Conservation (phyloP, 257 asterid species). For the Capsicum baccatum region DNA sequence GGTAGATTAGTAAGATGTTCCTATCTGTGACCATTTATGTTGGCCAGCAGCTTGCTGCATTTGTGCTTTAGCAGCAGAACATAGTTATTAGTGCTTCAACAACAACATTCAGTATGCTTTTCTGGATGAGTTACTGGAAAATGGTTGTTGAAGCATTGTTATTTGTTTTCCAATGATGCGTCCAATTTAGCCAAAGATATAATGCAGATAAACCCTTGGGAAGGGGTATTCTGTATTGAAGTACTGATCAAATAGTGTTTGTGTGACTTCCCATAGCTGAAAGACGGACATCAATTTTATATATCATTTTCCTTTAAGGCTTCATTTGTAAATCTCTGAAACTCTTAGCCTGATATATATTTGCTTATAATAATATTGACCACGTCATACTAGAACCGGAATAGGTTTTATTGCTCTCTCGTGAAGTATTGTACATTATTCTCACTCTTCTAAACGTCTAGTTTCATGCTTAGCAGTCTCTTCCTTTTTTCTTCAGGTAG, state of each 20-base stretch:
- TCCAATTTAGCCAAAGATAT: not conserved
- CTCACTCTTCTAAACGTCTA: slow-evolving; percentile 8
- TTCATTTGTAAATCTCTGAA: not conserved
- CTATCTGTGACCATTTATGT: not conserved
- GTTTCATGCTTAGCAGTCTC: not conserved
- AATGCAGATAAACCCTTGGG: not conserved
- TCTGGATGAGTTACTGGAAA: slow-evolving; percentile 18
- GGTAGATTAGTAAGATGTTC: not conserved
- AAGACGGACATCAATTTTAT: not conserved
- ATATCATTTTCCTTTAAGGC: not conserved
- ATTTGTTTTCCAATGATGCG: not conserved
- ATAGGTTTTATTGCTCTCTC: not conserved
- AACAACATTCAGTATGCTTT: not conserved
- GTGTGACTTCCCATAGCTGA: not conserved
- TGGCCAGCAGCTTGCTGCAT: slow-evolving; percentile 2
- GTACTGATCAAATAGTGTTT: not conserved
- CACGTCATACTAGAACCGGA: not conserved
- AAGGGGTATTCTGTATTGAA: not conserved
- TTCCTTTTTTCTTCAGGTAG: not conserved
- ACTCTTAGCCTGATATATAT: not conserved
- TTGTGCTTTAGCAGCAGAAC: not conserved
- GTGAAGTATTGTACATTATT: not conserved
- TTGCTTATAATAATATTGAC: not conserved
- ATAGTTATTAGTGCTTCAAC: not conserved
- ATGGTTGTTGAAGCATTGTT: slow-evolving; percentile 7